Evolutionary conservation across 306 rosid species (phyloP).

Genomic region (Trifolium subterraneum): DNA sequence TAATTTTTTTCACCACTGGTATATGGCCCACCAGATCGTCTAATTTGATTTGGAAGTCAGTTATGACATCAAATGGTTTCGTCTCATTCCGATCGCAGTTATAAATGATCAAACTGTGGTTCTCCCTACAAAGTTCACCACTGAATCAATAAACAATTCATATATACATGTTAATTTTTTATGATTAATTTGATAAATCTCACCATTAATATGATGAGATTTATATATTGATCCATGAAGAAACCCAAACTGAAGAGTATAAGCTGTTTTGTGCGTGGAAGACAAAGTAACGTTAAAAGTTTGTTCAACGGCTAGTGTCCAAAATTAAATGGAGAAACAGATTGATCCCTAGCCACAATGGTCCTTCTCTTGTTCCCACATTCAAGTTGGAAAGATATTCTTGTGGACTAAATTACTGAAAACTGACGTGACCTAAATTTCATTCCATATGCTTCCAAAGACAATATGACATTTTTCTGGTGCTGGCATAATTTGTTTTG

Average conservation of each 20-base stretch:
- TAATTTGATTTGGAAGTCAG: too few relatives aligned
- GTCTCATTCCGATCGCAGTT: too few relatives aligned
- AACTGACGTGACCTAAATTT: constrained; percentile 24
- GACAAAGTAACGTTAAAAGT: not conserved
- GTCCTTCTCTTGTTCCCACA: constrained; percentile 1
- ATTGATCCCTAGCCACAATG: constrained; percentile 13
- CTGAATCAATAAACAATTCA: too few relatives aligned
- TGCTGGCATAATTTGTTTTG: not conserved
- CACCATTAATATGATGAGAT: too few relatives aligned
- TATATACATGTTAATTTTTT: too few relatives aligned
- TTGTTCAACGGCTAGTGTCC: not conserved
- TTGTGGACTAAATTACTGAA: constrained; percentile 36
- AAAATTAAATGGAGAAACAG: constrained; percentile 3
- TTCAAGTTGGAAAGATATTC: constrained; percentile 19
- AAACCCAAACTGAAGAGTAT: not conserved
- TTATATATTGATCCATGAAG: not conserved
- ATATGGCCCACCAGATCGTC: too few relatives aligned
- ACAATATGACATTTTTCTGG: constrained; percentile 9
- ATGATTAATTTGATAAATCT: too few relatives aligned
- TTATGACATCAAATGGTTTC: too few relatives aligned
- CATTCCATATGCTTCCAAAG: constrained; percentile 22
- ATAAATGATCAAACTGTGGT: too few relatives aligned
- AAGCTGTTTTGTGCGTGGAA: not conserved
- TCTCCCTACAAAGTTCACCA: too few relatives aligned
- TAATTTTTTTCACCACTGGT: too few relatives aligned